Evolutionary conservation across 176 grass and related monocot species (phyloP).

Genomic region (Aegilops speltoides): DNA sequence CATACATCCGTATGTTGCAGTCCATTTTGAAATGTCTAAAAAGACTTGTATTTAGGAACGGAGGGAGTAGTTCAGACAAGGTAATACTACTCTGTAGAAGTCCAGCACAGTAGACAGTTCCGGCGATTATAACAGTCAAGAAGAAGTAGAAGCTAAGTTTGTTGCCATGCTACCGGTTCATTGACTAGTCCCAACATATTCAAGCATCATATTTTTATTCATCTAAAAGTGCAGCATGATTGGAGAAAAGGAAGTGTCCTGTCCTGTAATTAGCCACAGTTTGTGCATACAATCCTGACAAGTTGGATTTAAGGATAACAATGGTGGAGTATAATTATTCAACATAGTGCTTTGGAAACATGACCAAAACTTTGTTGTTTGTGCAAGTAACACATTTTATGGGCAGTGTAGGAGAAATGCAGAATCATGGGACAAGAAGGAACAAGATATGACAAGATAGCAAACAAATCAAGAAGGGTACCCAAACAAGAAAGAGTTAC

Average conservation of each 20-base stretch:
- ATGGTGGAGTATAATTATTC: neutral
- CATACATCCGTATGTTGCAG: too few species aligned
- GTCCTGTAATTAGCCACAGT: neutral
- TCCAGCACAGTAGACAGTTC: neutral
- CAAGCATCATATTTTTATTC: neutral
- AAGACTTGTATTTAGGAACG: too few species aligned
- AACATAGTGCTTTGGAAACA: neutral
- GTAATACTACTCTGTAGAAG: neutral
- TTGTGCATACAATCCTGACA: neutral
- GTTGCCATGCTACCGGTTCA: neutral
- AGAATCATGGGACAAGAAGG: neutral
- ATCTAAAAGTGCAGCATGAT: neutral
- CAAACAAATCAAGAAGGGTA: neutral
- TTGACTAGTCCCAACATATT: neutral
- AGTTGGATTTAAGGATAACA: neutral
- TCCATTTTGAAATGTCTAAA: too few species aligned
- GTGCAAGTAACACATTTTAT: neutral
- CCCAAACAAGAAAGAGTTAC: neutral
- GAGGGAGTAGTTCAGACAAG: neutral
- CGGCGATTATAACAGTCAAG: neutral
- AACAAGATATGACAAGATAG: neutral
- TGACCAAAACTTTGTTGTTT: neutral
- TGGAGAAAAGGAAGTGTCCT: neutral
- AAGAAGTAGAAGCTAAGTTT: neutral
- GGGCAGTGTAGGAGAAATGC: neutral